Evolutionary conservation across 2,329 filamentous ascomycete genomes (phyloP), one percentile per base, ranked within the genome.

Genomic region (Phyllosticta citribraziliensis): DNA sequence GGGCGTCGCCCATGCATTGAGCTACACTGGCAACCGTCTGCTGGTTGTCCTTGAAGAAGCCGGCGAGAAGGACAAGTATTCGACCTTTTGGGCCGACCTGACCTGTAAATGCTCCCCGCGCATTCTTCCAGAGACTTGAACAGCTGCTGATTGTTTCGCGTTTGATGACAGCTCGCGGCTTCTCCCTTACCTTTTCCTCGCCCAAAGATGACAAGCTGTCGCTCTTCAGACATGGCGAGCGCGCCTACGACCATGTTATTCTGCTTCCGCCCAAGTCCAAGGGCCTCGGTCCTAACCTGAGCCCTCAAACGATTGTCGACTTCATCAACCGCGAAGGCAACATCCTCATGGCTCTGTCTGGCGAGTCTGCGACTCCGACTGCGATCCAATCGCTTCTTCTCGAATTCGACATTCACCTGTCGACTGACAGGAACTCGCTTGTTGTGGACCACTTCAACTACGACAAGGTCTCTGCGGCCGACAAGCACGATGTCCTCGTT

Each of bases 401-500:
- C 69, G 91, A 97, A 76, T 82, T 97, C 73, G 93, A 97, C 72
- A 88, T 99, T 70, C 81, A 86, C 66, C 84, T 97, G n/a, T 90
- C 94, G 50, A 77, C 84, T 40, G 93, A 96, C 75, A 89, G 92
- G 70, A 90, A 88, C 61, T 86, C 89, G 62, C 80, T 93, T 62
- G 88, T 96, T 5, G 87, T 97, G 64, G 94, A 97, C 76, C 94
- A 99, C 80, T 97, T 97, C 84, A 88, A 90, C 78, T 94, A 94
- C 77, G 93, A 97, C 70, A 80, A 82, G 61, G 67, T 83, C 33
- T 90, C 88, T 51, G 88, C 93, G 4, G 71, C 85, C 56, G 91
- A 97, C 65, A 84, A 86, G 70, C 94, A 99, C 76, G 91, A 97
- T 75, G 89, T 96, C 30, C 80, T 99, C 53, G 81, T 97, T 30